Evolutionary conservation across 2,329 filamentous ascomycete genomes (phyloP).

Genomic region (Neonectria hederae): DNA sequence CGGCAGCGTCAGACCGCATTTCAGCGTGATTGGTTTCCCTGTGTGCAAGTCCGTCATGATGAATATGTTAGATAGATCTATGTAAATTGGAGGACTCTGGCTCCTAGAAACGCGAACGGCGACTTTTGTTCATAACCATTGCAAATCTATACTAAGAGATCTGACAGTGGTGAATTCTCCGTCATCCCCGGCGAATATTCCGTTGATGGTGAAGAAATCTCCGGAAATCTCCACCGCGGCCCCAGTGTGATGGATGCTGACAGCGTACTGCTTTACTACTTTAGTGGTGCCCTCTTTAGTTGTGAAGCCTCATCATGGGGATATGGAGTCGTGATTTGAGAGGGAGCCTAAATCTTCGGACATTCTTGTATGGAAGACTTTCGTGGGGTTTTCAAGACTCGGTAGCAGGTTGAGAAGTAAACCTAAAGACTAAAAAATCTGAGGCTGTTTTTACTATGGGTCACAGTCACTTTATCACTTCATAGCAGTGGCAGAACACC

Average conservation of each 20-base stretch:
- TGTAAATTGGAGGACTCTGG: background rate
- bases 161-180: background rate
- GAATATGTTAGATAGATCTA: background rate
- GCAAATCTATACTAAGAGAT: background rate
- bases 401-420: background rate
- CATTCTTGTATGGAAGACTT: background rate
- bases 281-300: too few species aligned
- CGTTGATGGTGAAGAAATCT: background rate
- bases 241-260: background rate
- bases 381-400: background rate
- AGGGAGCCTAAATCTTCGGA: background rate
- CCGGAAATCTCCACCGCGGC: background rate
- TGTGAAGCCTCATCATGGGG: background rate
- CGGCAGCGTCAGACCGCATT: conserved; percentile 62
- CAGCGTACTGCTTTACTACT: background rate
- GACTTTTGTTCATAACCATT: background rate
- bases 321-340: background rate
- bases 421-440: too few species aligned
- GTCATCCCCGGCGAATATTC: background rate
- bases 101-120: background rate
- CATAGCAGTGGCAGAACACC: background rate
- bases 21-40: conserved; percentile 49
- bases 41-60: background rate
- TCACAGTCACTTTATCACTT: too few species aligned
- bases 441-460: too few species aligned